phyloP scores from a whole-genome alignment of 2,329 filamentous ascomycete species.

The Xylariaceae sp. region DNA sequence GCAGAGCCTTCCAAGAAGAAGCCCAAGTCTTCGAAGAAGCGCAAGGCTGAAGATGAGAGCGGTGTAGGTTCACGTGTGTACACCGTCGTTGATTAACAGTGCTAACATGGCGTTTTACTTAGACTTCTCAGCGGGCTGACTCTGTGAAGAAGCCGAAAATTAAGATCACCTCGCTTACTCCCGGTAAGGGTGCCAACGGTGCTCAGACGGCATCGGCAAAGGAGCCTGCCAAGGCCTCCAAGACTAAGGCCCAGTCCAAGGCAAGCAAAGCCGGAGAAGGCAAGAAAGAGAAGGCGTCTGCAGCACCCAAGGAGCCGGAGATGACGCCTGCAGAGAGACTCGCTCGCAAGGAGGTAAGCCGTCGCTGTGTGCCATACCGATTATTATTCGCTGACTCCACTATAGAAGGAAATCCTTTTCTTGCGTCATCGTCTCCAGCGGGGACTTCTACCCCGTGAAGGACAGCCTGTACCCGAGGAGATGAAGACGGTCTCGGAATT shows the following conservation, averaged over 20 bases:
- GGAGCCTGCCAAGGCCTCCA: slow-evolving; percentile 47
- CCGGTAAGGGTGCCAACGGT: slow-evolving; percentile 61
- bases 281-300: slow-evolving; percentile 50
- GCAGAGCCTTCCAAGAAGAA: slow-evolving; percentile 38
- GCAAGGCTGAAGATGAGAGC: slow-evolving; percentile 76
- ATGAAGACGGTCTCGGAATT: slow-evolving; percentile 75
- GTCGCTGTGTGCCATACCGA: neutral
- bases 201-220: slow-evolving; percentile 39
- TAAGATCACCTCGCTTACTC: slow-evolving; percentile 60
- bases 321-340: slow-evolving; percentile 54
- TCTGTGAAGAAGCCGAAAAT: slow-evolving; percentile 65
- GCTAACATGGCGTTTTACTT: slow-evolving; percentile 6
- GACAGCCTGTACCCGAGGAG: slow-evolving; percentile 78
- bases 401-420: slow-evolving; percentile 75
- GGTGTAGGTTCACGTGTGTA: slow-evolving; percentile 49
- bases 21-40: slow-evolving; percentile 63
- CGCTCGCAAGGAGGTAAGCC: slow-evolving; percentile 53
- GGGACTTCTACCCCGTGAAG: slow-evolving; percentile 79
- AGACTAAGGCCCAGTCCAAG: slow-evolving; percentile 52
- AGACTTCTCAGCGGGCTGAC: slow-evolving; percentile 55
- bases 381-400: slow-evolving; percentile 32
- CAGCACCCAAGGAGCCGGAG: slow-evolving; percentile 50
- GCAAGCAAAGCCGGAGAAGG: slow-evolving; percentile 36
- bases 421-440: slow-evolving; percentile 93
- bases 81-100: neutral